Percentiles rank a stretch among this genome's conserved stretches.
Conservation (phyloP, 148 eudicot species). For the Persicaria tinctoria region DNA sequence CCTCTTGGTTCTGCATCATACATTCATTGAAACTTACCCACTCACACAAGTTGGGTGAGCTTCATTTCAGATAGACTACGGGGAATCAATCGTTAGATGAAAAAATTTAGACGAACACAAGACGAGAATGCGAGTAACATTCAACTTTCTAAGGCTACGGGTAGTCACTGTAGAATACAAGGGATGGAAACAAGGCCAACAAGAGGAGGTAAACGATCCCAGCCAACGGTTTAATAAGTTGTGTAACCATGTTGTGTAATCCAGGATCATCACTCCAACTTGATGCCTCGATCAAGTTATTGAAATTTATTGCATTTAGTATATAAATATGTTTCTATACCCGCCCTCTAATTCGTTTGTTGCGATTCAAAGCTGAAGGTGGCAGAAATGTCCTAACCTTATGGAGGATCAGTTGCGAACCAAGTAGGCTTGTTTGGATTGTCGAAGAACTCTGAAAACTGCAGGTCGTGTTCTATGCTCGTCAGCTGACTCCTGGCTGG, state of each 20-base stretch:
- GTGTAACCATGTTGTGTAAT: background rate
- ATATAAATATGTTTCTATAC: background rate
- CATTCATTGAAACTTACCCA: no score
- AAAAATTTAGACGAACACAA: no score
- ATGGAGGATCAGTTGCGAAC: background rate
- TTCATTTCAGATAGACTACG: no score
- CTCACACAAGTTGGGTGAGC: no score
- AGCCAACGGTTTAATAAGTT: background rate
- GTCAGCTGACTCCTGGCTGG: constrained; percentile 60
- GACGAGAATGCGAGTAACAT: no score
- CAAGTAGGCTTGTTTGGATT: no score
- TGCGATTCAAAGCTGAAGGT: background rate
- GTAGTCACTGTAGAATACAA: no score
- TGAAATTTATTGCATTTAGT: background rate
- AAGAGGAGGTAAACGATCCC: background rate
- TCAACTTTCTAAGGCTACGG: no score
- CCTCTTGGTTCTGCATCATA: no score
- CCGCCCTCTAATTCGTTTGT: constrained; percentile 1
- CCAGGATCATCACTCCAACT: background rate
- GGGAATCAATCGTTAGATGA: no score
- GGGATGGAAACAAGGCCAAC: no score
- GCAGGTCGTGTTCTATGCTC: background rate
- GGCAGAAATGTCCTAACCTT: background rate
- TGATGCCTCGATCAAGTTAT: background rate
- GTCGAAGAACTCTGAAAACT: no score